phyloP scores from a whole-genome alignment of 148 eudicot species.

The Nepenthes gracilis region DNA sequence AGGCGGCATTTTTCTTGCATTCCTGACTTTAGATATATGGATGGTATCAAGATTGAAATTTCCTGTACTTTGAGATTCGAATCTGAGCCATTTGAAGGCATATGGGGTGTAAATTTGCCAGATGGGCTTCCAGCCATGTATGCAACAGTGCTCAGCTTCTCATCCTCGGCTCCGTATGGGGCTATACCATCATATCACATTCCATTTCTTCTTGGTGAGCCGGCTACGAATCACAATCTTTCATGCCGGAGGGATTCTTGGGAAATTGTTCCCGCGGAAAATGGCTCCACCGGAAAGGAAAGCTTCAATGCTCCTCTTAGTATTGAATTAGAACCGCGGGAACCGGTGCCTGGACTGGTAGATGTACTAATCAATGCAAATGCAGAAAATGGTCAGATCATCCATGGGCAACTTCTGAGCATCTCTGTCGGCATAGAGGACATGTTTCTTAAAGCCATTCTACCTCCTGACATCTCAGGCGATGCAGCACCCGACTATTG shows the following conservation, averaged over 20 bases:
- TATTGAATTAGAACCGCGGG: conserved; percentile 76
- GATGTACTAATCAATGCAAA: conserved; percentile 71
- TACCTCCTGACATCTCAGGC: conserved; percentile 40
- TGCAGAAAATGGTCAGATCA: conserved; percentile 71
- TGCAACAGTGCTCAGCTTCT: conserved; percentile 69
- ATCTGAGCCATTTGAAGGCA: conserved; percentile 45
- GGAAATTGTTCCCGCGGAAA: conserved; percentile 60
- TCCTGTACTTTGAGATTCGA: conserved; percentile 58
- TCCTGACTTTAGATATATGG: conserved; percentile 76
- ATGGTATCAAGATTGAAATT: conserved; percentile 68
- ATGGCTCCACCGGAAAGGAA: conserved; percentile 21
- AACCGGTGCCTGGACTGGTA: conserved; percentile 84
- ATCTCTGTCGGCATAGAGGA: conserved; percentile 82
- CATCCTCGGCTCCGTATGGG: conserved; percentile 88
- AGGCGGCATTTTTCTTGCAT: conserved; percentile 73
- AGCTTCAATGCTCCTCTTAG: conserved; percentile 35
- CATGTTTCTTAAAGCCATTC: conserved; percentile 69
- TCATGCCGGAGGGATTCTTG: conserved; percentile 20
- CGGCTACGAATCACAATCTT: conserved; percentile 19
- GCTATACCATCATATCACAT: conserved; percentile 59
- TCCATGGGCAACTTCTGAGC: conserved; percentile 64
- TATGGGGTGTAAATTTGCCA: conserved; percentile 25
- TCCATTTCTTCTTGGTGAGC: conserved; percentile 78
- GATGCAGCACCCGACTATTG: conserved; percentile 37
- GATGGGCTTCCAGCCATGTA: conserved; percentile 60